phyloP scores from a whole-genome alignment of 2,329 filamentous ascomycete genomes.

The Talaromyces amestolkiae region DNA sequence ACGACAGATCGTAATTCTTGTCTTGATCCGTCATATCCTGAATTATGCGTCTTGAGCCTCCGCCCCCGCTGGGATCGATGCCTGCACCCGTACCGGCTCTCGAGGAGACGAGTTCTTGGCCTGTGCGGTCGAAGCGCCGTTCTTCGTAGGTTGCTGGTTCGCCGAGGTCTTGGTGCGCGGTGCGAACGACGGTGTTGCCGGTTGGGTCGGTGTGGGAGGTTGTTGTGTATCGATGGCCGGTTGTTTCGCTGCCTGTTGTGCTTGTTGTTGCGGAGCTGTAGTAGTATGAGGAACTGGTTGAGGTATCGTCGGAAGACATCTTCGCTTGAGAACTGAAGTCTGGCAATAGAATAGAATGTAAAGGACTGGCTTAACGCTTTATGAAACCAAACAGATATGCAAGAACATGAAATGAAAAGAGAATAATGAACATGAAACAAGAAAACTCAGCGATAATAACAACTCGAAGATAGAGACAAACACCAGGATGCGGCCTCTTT shows the following conservation, averaged over 20 bases:
- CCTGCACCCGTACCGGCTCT: slow-evolving; percentile 18
- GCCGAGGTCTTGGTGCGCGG: slow-evolving; percentile 35
- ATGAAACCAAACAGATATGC: neutral
- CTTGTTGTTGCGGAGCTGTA: slow-evolving; percentile 32
- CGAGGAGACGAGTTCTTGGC: slow-evolving; percentile 28
- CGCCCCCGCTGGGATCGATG: slow-evolving; percentile 20
- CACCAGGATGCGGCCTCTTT: neutral
- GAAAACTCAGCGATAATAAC: neutral
- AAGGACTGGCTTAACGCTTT: neutral
- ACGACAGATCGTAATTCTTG: slow-evolving; percentile 12
- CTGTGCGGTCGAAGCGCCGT: slow-evolving; percentile 33
- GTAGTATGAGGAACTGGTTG: slow-evolving; percentile 34
- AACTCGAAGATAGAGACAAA: neutral
- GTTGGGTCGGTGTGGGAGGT: slow-evolving; percentile 32
- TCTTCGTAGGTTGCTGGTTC: slow-evolving; percentile 35
- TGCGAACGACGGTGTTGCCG: slow-evolving; percentile 35
- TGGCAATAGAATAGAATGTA: neutral
- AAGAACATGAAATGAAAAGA: neutral
- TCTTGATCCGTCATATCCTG: slow-evolving; percentile 24
- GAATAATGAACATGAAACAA: neutral
- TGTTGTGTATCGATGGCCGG: slow-evolving; percentile 35
- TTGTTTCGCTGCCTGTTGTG: slow-evolving; percentile 26
- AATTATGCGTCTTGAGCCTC: slow-evolving; percentile 29
- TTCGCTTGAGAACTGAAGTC: neutral
- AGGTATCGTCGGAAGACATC: slow-evolving; percentile 25